Conservation (phyloP, 1,139 yeast genomes). For the Nakaseomyces nivariensis region DNA sequence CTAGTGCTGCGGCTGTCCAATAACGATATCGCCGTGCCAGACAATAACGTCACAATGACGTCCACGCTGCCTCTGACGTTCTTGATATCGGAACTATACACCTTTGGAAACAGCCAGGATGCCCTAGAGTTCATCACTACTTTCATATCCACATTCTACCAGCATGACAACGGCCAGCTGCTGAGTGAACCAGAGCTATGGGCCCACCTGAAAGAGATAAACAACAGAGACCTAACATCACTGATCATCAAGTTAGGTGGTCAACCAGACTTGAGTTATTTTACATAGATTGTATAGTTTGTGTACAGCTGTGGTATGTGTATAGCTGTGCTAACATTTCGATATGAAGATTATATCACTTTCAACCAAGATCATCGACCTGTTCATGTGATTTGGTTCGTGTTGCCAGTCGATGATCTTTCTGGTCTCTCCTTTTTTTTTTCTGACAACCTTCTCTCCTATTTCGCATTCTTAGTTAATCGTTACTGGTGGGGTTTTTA, state of each 20-base stretch:
- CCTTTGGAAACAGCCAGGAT: conserved; percentile 4
- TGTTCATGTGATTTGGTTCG: too few species aligned
- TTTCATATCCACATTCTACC: neutral
- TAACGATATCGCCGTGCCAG: neutral
- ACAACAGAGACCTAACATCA: neutral
- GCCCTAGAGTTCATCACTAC: conserved; percentile 3
- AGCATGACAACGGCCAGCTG: neutral
- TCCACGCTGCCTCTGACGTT: conserved; percentile 2
- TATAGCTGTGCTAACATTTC: too few species aligned
- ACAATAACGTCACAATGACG: neutral
- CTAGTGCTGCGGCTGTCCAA: conserved; percentile 1
- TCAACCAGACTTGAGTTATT: neutral
- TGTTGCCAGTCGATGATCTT: too few species aligned
- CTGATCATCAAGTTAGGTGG: neutral
- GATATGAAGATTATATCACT: neutral
- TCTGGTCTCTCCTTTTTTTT: too few species aligned
- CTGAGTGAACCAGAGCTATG: conserved; percentile 2
- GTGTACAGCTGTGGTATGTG: neutral
- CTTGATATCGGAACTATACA: conserved; percentile 6
- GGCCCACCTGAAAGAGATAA: neutral
- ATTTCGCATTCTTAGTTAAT: too few species aligned
- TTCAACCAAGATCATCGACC: too few species aligned
- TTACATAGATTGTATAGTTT: neutral
- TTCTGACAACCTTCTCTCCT: too few species aligned
- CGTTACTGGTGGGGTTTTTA: too few species aligned